These are phyloP conservation scores for Phlebiopsis gigantea DNA, from an alignment of 768 basidiomycete species.

Conservation along the genomic window DNA sequence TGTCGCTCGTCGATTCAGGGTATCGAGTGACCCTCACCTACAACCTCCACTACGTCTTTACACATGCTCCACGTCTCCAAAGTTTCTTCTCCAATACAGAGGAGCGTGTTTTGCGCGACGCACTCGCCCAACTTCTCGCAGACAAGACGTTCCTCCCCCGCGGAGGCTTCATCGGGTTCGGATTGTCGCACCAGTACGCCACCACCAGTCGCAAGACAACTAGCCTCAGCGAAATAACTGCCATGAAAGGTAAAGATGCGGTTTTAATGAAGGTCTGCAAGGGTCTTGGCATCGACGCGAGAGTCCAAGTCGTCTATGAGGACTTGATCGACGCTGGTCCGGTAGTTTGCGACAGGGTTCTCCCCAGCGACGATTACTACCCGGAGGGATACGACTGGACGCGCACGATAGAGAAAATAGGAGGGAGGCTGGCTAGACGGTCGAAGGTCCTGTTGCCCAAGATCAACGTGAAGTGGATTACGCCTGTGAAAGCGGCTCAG, in stretches of 20 bases:
- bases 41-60: conserved; percentile 25
- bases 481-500: background rate
- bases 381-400: background rate
- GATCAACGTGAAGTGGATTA: background rate
- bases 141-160: conserved; percentile 28
- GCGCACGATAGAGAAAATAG: too few species aligned
- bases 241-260: conserved; percentile 11
- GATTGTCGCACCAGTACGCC: conserved; percentile 30
- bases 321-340: background rate
- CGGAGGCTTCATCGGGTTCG: conserved; percentile 34
- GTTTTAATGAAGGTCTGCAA: background rate
- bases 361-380: background rate
- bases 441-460: background rate
- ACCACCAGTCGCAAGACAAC: conserved; percentile 8
- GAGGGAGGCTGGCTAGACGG: background rate
- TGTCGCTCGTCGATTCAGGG: conserved; percentile 32
- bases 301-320: background rate
- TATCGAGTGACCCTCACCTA: conserved; percentile 37
- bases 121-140: conserved; percentile 22
- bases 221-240: background rate
- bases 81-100: background rate
- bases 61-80: background rate
- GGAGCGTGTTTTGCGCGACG: background rate
- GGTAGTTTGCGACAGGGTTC: background rate
- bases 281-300: background rate